Base-by-base conservation (phyloP, 2,329 filamentous ascomycete species). In the Hirsutella thompsonii region DNA sequence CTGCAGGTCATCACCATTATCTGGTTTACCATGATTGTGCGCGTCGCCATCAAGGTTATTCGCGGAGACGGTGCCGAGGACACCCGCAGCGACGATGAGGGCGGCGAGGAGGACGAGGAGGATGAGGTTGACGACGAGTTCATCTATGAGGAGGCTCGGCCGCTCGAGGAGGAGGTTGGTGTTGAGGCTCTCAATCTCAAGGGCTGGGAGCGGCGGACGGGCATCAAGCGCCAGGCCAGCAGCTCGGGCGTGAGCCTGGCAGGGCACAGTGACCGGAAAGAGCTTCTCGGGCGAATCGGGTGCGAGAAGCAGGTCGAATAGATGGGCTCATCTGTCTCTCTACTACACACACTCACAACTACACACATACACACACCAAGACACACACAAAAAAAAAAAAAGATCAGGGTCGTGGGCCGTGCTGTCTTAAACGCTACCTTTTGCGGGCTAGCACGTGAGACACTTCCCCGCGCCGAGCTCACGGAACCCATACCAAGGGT, bases 21-120 rank as follows among this genome's bases (percentile, higher is more conserved):
- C 46, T 96, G 92, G 92, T 94, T 96, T 55, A 72, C 69, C 46
- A 83, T 94, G 79, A 94, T 96, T 49, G 62, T 89, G 32, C 77
- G 79, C 43, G 84, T 98, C 2, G 88, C 88, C 19, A 71, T 83
- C 46, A 80, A 81, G 46, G 88, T 96, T 5, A 57, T 96, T 29
- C 74, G 72, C 39, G 89, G 90, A 26, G 75, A 72, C 30, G 70
- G 76, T 26, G 88, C 90, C 5, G 88, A 95, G 47, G 92, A 98
- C 55, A 74, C 78, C 16, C 79, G 92, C 42, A 94, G 86, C 47
- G 90, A 95, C 51, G 86, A 87, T 47, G 88, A 94, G 61, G 82
- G 67, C 5, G 84, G 80, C 19, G 79, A 74, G 3, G 76, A 77
- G 20, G 73, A 82, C 44, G 32, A 34, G 13, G 32, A 48, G 74